Conservation (phyloP, 2,329 filamentous ascomycete species). For the Ceratocystis papillata region DNA sequence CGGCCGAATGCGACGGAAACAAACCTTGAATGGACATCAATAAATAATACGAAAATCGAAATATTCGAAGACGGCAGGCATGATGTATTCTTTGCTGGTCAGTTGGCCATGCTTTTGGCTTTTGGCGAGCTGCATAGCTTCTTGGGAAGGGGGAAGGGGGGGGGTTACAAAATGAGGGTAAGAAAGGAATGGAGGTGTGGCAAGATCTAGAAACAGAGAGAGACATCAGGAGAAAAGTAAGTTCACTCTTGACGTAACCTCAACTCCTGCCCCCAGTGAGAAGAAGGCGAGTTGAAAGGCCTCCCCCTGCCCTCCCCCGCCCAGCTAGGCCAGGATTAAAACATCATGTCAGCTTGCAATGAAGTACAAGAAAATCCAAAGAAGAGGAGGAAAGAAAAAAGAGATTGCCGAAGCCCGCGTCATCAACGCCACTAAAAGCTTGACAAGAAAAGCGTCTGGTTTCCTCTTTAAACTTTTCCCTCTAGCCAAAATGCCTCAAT, state of each 20-base stretch:
- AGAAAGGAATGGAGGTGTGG: background rate
- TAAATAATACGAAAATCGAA: background rate
- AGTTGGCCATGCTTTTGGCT: background rate
- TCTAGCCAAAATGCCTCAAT: slow-evolving; percentile 11
- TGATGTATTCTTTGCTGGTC: background rate
- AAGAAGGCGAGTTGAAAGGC: no score
- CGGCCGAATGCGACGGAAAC: slow-evolving; percentile 13
- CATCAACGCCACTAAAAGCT: background rate
- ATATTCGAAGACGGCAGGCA: background rate
- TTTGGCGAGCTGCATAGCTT: slow-evolving; percentile 3
- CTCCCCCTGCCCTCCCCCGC: background rate
- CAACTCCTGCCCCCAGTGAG: background rate
- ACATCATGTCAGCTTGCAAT: background rate
- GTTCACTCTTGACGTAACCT: slow-evolving; percentile 1
- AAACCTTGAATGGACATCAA: slow-evolving; percentile 15
- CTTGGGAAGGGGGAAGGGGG: background rate
- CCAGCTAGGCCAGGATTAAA: background rate
- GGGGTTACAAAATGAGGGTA: background rate
- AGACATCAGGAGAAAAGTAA: background rate
- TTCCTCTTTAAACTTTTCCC: background rate
- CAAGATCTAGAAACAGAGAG: background rate
- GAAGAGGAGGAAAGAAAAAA: background rate
- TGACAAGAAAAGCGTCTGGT: background rate
- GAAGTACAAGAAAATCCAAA: background rate
- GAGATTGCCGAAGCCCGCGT: background rate